Base-by-base conservation (phyloP, 768 basidiomycete species). In the Boletus rubroflammeus region DNA sequence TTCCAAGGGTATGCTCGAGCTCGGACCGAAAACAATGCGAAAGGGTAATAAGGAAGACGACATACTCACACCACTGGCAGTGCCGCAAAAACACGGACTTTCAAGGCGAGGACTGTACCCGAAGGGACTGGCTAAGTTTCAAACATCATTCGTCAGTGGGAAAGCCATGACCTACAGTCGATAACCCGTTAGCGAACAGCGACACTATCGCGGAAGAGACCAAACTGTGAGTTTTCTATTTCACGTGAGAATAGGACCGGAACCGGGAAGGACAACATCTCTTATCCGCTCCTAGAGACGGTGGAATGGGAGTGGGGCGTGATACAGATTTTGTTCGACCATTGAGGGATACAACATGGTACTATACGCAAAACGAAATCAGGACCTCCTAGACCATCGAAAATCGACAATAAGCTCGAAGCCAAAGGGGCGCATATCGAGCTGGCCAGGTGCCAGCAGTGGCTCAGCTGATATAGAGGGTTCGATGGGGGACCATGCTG, bases 381-480 rank as follows among this genome's bases (percentile, higher is more conserved):
- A 69, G 17, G 61, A 44, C 34, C 29, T 56, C 46, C 42, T 61
- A 28, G 78, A 77, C 89, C 88, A 90, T 45, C 84, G 76, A 66
- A 92, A 82, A 66, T 93, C 91, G 40, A 93, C 53, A 36, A 90
- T 73, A 53, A 92, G 72, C 40, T 81, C 83, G 41, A 93, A 73
- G 9, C 90, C 90, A 69, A 86, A 83, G 11, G 79, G 78, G 26
- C 84, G 81, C 56, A 93, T 68, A 66, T 93, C 90, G 61, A 88
- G 84, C 65, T 88, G 82, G 60, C 74, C 70, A 39, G 80, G 74
- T 44, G 73, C 58, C 44, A 74, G 55, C 4, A 39, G 52, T 44
- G 49, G 55, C 42, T 55, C 63, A 43, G 36, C 46, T 44, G 57
- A 59, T 55, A 48, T 62, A 31, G 35, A 60, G 31, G 54, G 51